Evolutionary conservation across 225 moss, liverwort and hornwort species (phyloP).

Genomic region (Climacium dendroides): DNA sequence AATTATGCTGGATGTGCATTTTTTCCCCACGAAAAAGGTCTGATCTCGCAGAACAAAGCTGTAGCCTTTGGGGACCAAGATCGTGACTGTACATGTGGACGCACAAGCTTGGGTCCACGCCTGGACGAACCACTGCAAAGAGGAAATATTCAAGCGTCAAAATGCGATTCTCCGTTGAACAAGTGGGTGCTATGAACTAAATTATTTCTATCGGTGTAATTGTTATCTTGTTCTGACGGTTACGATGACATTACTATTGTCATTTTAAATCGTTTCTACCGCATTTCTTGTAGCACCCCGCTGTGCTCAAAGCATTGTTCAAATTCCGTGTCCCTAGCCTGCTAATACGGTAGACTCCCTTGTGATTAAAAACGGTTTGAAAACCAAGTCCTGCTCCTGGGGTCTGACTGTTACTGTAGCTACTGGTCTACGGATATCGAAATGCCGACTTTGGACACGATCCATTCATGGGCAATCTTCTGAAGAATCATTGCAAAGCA

Average conservation of each 20-base stretch:
- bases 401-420: background rate
- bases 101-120: background rate
- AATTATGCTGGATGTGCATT: background rate
- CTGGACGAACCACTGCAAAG: background rate
- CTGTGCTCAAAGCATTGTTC: background rate
- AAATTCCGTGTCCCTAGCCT: background rate
- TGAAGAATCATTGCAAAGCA: background rate
- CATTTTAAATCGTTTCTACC: background rate
- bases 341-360: too few relatives aligned
- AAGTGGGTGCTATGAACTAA: background rate
- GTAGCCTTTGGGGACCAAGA: conserved; percentile 7
- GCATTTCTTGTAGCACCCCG: background rate
- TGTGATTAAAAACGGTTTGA: too few relatives aligned
- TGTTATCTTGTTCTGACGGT: background rate
- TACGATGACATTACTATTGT: background rate
- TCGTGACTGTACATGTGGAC: background rate
- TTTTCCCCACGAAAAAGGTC: background rate
- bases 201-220: background rate
- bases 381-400: background rate
- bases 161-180: background rate
- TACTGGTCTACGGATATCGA: background rate
- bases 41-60: conserved; percentile 1
- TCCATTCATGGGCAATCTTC: background rate
- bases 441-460: background rate
- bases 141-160: background rate